Evolutionary conservation across 805 yeast species (phyloP).

Genomic region (Suhomyces sp.): DNA sequence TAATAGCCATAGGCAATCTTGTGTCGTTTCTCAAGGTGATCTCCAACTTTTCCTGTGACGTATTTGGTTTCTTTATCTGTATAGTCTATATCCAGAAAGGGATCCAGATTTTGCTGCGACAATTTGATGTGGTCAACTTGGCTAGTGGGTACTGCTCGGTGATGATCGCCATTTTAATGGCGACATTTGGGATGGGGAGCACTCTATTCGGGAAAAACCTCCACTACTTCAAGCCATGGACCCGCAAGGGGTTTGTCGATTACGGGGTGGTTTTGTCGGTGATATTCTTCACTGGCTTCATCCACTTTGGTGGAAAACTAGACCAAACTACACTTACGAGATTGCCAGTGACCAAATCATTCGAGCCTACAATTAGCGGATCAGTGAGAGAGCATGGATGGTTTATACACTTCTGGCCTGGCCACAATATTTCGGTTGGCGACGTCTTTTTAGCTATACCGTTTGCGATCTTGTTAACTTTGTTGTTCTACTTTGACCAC

Average conservation of each 20-base stretch:
- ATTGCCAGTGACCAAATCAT: conserved; percentile 70
- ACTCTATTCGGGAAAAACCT: conserved; percentile 58
- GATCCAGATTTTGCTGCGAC: conserved; percentile 71
- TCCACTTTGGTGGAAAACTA: conserved; percentile 84
- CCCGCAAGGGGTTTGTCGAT: conserved; percentile 74
- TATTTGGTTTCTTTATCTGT: conserved; percentile 88
- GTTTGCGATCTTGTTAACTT: conserved; percentile 81
- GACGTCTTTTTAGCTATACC: conserved; percentile 89
- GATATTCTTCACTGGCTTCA: conserved; percentile 86
- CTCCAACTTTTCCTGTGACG: conserved; percentile 83
- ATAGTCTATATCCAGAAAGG: conserved; percentile 89
- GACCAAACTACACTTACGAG: conserved; percentile 52
- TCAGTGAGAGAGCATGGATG: conserved; percentile 54
- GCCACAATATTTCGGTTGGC: conserved; percentile 53
- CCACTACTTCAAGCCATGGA: conserved; percentile 54
- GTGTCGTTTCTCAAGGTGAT: conserved; percentile 67
- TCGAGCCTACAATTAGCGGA: conserved; percentile 59
- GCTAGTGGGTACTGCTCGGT: conserved; percentile 71
- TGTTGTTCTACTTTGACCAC: conserved; percentile 90
- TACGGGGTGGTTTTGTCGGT: conserved; percentile 83
- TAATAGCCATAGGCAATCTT: conserved; percentile 66
- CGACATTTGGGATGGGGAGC: conserved; percentile 67
- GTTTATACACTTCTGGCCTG: conserved; percentile 75
- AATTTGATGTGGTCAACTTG: conserved; percentile 46
- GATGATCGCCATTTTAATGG: conserved; percentile 70